phyloP scores from a whole-genome alignment of 1,284 basidiomycete species.

The Ustilago curta region DNA sequence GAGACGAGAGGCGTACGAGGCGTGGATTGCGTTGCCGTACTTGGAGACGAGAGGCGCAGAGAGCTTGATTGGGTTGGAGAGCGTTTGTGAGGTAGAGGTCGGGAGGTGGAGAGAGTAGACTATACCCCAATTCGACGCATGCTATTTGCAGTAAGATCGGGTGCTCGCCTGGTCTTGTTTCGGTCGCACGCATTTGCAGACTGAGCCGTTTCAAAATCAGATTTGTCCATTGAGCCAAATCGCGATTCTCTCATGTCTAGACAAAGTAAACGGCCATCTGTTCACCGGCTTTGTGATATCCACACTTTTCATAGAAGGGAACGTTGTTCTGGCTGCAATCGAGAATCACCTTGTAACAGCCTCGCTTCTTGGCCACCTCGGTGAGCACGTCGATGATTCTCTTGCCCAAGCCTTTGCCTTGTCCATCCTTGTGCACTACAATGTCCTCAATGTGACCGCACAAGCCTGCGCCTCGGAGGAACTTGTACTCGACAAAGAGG shows the following conservation, averaged over 20 bases:
- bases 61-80: conserved; percentile 55
- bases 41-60: conserved; percentile 49
- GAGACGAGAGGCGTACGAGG: conserved; percentile 37
- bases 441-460: conserved; percentile 98
- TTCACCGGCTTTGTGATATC: conserved; percentile 71
- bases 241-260: background rate
- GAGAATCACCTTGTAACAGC: conserved; percentile 93
- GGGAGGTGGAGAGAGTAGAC: conserved; percentile 52
- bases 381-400: conserved; percentile 84
- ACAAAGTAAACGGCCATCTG: conserved; percentile 65
- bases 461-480: conserved; percentile 81
- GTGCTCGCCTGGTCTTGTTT: too few relatives aligned
- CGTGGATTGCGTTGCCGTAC: conserved; percentile 52
- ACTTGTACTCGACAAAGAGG: conserved; percentile 91
- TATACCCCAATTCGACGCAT: background rate
- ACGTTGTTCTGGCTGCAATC: conserved; percentile 93
- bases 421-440: conserved; percentile 85
- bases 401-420: conserved; percentile 90
- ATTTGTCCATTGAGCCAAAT: conserved; percentile 19
- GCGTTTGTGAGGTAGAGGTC: conserved; percentile 61
- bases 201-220: background rate
- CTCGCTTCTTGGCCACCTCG: conserved; percentile 80
- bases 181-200: background rate
- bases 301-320: conserved; percentile 97
- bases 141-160: too few relatives aligned